Percentiles rank a stretch among this genome's conserved stretches.
These are phyloP conservation scores for Euphorbia celastroides DNA, from an alignment of 441 rosid genomes.

Conservation along the genomic window DNA sequence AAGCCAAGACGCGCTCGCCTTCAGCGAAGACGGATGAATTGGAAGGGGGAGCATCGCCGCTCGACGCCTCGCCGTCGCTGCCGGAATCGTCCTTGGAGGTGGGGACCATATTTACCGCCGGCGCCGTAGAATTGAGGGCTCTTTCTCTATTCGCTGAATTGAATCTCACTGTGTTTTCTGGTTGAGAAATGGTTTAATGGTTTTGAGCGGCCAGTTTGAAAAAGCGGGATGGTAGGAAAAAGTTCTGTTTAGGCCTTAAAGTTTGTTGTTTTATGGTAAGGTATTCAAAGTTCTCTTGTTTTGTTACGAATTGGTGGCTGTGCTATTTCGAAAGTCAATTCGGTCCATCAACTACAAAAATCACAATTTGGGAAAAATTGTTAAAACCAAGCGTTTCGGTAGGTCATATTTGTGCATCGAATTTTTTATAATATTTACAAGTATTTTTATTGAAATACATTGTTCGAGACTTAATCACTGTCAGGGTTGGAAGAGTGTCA, in stretches of 20 bases:
- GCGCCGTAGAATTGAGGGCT: background rate
- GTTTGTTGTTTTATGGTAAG: no score
- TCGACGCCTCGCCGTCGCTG: constrained; percentile 68
- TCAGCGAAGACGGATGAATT: constrained; percentile 59
- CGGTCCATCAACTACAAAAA: background rate
- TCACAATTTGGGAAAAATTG: no score
- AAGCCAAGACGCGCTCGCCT: constrained; percentile 95
- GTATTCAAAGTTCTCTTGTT: no score
- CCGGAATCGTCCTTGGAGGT: constrained; percentile 76
- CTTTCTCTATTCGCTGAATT: no score
- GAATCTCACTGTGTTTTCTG: no score
- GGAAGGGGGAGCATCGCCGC: constrained; percentile 68
- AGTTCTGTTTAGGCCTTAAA: background rate
- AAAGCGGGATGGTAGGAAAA: background rate
- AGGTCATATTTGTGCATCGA: no score
- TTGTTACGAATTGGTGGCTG: background rate
- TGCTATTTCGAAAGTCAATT: background rate
- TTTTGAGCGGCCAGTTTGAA: background rate
- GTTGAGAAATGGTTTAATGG: background rate
- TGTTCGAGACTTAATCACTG: no score
- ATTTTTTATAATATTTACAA: no score
- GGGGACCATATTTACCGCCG: constrained; percentile 13
- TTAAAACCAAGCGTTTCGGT: no score
- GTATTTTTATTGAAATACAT: no score
- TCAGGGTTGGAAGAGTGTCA: no score